Percentiles rank a stretch among this genome's conserved stretches.
Evolutionary conservation across 257 asterid species (phyloP).

Genomic region (Handroanthus guayacan): DNA sequence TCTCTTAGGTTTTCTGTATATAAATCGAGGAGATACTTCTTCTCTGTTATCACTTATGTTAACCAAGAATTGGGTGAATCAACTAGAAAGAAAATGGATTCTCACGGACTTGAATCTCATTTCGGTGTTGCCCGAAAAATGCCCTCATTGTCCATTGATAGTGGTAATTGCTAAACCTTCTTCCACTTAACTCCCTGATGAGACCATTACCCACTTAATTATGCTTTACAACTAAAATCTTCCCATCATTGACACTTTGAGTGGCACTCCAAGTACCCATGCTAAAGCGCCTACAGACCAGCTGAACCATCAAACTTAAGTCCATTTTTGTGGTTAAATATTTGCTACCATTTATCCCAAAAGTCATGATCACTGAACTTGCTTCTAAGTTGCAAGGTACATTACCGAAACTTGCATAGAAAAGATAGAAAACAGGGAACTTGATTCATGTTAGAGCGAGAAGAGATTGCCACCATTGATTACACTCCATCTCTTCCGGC

Average conservation of each 20-base stretch:
- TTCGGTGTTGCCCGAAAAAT: background rate
- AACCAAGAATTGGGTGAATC: background rate
- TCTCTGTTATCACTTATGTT: background rate
- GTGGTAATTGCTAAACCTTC: too few species aligned
- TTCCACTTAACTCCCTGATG: too few species aligned
- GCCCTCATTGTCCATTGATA: too few species aligned
- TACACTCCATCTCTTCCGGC: background rate
- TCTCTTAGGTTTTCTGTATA: background rate
- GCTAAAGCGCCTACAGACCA: background rate
- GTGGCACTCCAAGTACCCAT: too few species aligned
- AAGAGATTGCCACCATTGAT: background rate
- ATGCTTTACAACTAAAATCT: too few species aligned
- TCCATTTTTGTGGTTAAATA: background rate
- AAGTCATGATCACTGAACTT: background rate
- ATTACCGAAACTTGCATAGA: background rate
- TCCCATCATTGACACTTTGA: too few species aligned
- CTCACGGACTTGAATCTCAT: background rate
- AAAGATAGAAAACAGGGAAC: background rate
- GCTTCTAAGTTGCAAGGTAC: background rate
- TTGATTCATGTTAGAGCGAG: background rate
- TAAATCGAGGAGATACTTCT: background rate
- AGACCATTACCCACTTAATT: too few species aligned
- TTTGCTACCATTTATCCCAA: background rate
- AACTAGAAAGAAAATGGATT: background rate
- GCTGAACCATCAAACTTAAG: background rate